Conservation (phyloP, 768 basidiomycete species). For the Boletus rubescentipes region DNA sequence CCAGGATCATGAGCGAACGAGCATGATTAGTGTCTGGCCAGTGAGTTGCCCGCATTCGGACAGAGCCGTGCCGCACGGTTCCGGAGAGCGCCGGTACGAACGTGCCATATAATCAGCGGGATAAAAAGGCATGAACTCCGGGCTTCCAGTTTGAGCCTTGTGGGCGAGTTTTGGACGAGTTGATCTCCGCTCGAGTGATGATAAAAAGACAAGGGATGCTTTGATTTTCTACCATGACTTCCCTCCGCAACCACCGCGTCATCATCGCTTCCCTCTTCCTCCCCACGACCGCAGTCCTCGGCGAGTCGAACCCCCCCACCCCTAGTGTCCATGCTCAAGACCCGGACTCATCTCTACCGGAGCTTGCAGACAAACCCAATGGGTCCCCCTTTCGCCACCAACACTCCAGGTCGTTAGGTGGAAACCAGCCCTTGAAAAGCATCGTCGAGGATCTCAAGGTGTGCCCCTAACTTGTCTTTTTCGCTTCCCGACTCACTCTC, state of each 20-base stretch:
- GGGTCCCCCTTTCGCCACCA: slow-evolving; percentile 17
- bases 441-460: slow-evolving; percentile 83
- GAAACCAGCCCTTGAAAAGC: slow-evolving; percentile 49
- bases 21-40: no score
- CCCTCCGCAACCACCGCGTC: slow-evolving; percentile 70
- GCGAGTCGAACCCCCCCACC: slow-evolving; percentile 51
- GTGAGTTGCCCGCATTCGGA: background rate
- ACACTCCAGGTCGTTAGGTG: slow-evolving; percentile 20
- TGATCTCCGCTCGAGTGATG: background rate
- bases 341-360: slow-evolving; percentile 8
- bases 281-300: slow-evolving; percentile 67
- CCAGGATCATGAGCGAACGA: no score
- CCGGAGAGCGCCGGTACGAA: background rate
- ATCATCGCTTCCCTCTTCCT: slow-evolving; percentile 86
- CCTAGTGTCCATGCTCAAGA: slow-evolving; percentile 38
- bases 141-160: background rate
- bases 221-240: slow-evolving; percentile 49
- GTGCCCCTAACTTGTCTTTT: background rate
- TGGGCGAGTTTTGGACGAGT: background rate
- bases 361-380: background rate
- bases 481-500: background rate
- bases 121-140: background rate
- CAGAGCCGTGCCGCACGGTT: background rate
- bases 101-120: background rate
- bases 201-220: background rate